These are phyloP conservation scores for Novakomyces olei DNA, from an alignment of 805 yeast genomes.

Conservation along the genomic window DNA sequence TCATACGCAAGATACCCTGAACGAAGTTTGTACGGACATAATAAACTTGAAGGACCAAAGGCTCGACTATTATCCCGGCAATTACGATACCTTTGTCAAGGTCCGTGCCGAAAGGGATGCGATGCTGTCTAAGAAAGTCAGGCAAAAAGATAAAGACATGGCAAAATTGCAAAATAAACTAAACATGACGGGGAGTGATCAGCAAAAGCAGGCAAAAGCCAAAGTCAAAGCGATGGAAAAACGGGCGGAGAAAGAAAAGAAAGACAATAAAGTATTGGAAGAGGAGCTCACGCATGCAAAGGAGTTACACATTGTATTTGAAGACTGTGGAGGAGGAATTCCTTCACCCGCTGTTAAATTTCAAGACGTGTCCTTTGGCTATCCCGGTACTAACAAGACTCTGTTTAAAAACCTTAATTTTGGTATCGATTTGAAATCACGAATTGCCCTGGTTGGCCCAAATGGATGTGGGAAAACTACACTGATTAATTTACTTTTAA, in stretches of 20 bases:
- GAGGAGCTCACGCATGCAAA: slow-evolving; percentile 81
- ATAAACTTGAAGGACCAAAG: slow-evolving; percentile 75
- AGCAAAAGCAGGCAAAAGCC: slow-evolving; percentile 96
- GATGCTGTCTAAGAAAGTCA: slow-evolving; percentile 92
- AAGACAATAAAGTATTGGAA: slow-evolving; percentile 94
- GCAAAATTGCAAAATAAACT: slow-evolving; percentile 94
- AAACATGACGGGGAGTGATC: slow-evolving; percentile 99
- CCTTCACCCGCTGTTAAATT: slow-evolving; percentile 97
- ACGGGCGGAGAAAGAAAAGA: slow-evolving; percentile 38
- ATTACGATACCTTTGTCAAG: slow-evolving; percentile 90
- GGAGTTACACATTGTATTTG: slow-evolving; percentile 84
- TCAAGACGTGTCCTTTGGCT: slow-evolving; percentile 82
- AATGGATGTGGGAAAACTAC: slow-evolving; percentile 21
- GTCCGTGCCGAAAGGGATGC: slow-evolving; percentile 85
- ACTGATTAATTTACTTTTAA: slow-evolving; percentile 17
- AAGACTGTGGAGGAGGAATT: slow-evolving; percentile 70
- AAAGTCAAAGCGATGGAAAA: slow-evolving; percentile 74
- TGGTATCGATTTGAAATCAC: slow-evolving; percentile 98
- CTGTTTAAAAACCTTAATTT: slow-evolving; percentile 77
- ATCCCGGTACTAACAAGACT: slow-evolving; percentile 46
- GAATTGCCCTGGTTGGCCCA: slow-evolving; percentile 27
- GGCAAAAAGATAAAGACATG: slow-evolving; percentile 96
- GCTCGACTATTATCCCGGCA: slow-evolving; percentile 77
- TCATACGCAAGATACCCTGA: slow-evolving; percentile 97
- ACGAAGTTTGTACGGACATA: slow-evolving; percentile 97